Conservation (phyloP, 2,329 filamentous ascomycete genomes). For the Ophiostoma angusticollis region DNA sequence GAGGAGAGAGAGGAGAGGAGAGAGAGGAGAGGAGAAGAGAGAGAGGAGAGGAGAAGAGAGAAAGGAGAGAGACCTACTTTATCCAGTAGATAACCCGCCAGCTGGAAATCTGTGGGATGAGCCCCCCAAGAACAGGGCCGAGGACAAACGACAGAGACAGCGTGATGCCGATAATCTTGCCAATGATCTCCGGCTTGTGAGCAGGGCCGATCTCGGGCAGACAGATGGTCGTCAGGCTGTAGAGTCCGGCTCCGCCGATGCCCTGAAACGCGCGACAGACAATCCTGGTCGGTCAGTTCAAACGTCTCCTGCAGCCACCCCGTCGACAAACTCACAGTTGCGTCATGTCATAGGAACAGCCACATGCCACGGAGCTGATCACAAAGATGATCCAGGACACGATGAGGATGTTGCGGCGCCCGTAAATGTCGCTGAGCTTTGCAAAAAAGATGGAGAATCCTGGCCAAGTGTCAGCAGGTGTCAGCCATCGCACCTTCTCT, state of each 20-base stretch:
- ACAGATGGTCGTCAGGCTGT: conserved; percentile 45
- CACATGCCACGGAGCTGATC: conserved; percentile 28
- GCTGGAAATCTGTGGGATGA: conserved; percentile 36
- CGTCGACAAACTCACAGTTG: conserved; percentile 18
- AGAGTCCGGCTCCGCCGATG: conserved; percentile 48
- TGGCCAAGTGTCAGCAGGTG: conserved; percentile 1
- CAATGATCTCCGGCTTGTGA: conserved; percentile 39
- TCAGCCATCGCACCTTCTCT: background rate
- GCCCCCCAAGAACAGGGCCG: conserved; percentile 44
- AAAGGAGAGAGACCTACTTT: conserved; percentile 31
- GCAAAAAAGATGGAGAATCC: conserved; percentile 17
- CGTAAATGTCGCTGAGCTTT: conserved; percentile 29
- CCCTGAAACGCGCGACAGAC: conserved; percentile 46
- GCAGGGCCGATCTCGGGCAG: conserved; percentile 43
- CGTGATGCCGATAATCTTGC: conserved; percentile 41
- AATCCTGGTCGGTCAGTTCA: conserved; percentile 28
- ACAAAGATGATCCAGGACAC: conserved; percentile 25
- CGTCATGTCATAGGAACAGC: conserved; percentile 22
- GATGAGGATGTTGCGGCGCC: conserved; percentile 25
- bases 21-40: background rate
- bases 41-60: background rate
- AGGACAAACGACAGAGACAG: conserved; percentile 45
- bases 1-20: background rate
- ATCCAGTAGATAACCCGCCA: conserved; percentile 52
- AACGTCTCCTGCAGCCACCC: too few relatives aligned